Base-by-base conservation (phyloP, 345 rosid species). In the Arabidopsis suecica region DNA sequence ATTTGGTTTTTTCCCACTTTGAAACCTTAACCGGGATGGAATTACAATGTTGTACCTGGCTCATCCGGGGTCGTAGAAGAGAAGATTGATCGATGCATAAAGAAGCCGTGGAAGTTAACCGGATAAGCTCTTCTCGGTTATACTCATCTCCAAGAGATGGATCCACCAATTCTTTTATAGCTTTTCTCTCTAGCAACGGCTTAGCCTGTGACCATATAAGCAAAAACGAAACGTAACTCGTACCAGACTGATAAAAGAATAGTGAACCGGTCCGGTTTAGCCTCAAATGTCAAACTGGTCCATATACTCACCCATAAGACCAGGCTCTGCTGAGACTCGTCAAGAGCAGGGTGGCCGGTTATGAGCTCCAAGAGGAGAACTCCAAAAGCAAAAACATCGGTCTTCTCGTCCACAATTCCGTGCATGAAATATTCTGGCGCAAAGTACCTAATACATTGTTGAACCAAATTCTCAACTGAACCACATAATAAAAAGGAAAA, bases 401-500 rank as follows among this genome's bases (percentile, higher is more conserved):
- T 94, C 81, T 93, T 94, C 85, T 91, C 98, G 20, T 94, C 97
- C 0, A 94, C 94, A 55, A 94, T 81, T 48, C 98, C 98, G 0
- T 94, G 90, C 97, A 91, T 91, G 80, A 87, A 85, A 85, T 93
- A 94, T 65, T 93, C 98, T 0, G 98, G 98, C 50, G 98, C 98
- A 71, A 93, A 91, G 80, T 91, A 93, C 69, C 98, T 93, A 72
- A 57, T 34, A 66, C 37, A 53, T 61, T 37, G 36, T 36, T 20
- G 23, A 45, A 61, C 54, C 53, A 81, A 51, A 32, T 38, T 30
- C 51, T 40, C 44, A 34, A 41, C 2, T 30, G 8, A 22, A 6
- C 51, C 14, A 22, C 53, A 34, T 28, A 5, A 48, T 13, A 9
- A 32, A 37, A 4, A 16, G n/a, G n/a, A n/a, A n/a, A n/a, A n/a